Evolutionary conservation across 139 green algal species (phyloP), one percentile per base, ranked within the genome.

Genomic region (Penium margaritaceum): DNA sequence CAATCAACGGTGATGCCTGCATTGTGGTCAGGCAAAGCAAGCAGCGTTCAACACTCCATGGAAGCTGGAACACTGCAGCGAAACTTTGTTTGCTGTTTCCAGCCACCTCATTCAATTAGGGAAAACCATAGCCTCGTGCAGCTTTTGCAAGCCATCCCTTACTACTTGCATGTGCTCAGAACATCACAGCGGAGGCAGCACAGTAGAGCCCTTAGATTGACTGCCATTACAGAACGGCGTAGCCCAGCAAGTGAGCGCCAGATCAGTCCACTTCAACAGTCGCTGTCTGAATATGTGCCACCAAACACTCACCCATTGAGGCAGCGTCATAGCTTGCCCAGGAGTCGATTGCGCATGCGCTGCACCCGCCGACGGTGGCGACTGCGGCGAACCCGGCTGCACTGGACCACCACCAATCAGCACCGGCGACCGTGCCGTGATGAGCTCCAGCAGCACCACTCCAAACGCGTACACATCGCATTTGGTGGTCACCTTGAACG

Each of bases 391-490:
- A 3, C 47, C 63, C 35, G 53, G 63, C 27, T n/a, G n/a, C n/a
- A n/a, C n/a, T n/a, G n/a, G n/a, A n/a, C n/a, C n/a, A n/a, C n/a
- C n/a, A n/a, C n/a, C n/a, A n/a, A n/a, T n/a, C n/a, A 71, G 32
- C n/a, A 71, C 35, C 32, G 63, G 34, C 44, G 63, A 33, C 39
- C 53, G 63, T 3, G 39, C 63, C 6, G 63, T 71, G 32, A 71
- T 38, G 30, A 71, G 33, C 12, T 71, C 63, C 63, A 71, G 47
- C 33, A 71, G 33, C 32, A 71, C 63, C 9, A 71, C 63, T 61
- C 63, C 63, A 19, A 71, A 71, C 35, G 30, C 36, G 6, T 64
- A 64, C 15, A 64, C 55, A 32, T 64, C 55, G 55, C 55, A 38
- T 15, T 32, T 37, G 24, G 55, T 24, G 27, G 55, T 64, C 27